Conservation (phyloP, 495 filamentous ascomycete genomes). For the Massariosphaeria phaeospora region DNA sequence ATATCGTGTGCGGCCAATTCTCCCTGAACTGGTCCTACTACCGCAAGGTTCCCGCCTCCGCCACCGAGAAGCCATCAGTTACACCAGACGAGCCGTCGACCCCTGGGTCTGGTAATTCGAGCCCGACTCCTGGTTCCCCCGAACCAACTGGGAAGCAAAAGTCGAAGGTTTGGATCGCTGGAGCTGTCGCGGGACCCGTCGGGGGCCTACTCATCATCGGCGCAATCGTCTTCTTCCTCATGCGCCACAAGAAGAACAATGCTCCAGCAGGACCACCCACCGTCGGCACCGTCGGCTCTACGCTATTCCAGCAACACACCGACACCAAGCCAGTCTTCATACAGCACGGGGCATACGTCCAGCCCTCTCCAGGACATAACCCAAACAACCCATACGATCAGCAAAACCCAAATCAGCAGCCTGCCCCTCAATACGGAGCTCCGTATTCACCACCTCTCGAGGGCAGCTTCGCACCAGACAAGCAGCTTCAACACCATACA, state of each 20-base stretch:
- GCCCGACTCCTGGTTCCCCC: background rate
- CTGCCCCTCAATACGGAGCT: slow-evolving; percentile 15
- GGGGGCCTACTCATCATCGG: slow-evolving; percentile 22
- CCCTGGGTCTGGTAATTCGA: background rate
- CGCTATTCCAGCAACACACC: background rate
- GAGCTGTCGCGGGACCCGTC: slow-evolving; percentile 18
- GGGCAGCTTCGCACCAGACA: too few relatives aligned
- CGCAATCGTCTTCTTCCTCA: slow-evolving; percentile 22
- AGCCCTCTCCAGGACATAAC: background rate
- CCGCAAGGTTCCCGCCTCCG: slow-evolving; percentile 10
- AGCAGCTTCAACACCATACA: too few relatives aligned
- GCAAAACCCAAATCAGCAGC: slow-evolving; percentile 8
- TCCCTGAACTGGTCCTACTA: slow-evolving; percentile 23
- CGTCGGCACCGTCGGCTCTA: background rate
- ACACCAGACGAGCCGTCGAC: background rate
- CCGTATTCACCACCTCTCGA: too few relatives aligned
- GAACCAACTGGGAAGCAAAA: background rate
- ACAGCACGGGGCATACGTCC: background rate
- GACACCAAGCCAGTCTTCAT: slow-evolving; percentile 14
- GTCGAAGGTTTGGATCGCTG: slow-evolving; percentile 28
- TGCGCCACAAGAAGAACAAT: slow-evolving; percentile 12
- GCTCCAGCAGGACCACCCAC: background rate
- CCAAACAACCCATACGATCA: slow-evolving; percentile 18
- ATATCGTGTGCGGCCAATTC: slow-evolving; percentile 20
- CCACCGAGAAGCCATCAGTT: background rate